Evolutionary conservation across 2,329 filamentous ascomycete species (phyloP).

Genomic region (Fusarium longipes): DNA sequence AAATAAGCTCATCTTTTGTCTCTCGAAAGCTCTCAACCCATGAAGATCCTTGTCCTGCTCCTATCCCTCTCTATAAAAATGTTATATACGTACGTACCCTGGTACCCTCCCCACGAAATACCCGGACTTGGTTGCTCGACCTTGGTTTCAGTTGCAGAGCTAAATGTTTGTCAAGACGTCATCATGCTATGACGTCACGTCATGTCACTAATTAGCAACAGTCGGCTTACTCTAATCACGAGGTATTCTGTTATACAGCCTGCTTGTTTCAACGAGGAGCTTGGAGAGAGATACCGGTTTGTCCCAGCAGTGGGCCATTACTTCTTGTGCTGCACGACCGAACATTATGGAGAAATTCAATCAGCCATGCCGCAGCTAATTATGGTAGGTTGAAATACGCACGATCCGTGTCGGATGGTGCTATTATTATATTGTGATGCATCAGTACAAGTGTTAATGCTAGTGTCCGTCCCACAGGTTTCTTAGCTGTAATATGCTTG

Average conservation of each 20-base stretch:
- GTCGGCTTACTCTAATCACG: not conserved
- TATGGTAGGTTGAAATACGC: not conserved
- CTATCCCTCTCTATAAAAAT: constrained; percentile 9
- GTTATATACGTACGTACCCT: not conserved
- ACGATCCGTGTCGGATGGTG: not conserved
- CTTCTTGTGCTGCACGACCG: not conserved
- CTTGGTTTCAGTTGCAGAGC: constrained; percentile 12
- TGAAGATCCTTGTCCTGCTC: constrained; percentile 9
- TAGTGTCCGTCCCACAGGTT: not conserved
- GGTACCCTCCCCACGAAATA: not conserved
- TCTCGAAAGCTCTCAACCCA: not conserved
- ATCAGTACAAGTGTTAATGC: not conserved
- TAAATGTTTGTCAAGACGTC: constrained; percentile 14
- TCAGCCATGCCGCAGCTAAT: not conserved
- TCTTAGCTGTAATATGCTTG: not conserved
- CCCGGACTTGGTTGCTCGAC: not conserved
- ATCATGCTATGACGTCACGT: constrained; percentile 29
- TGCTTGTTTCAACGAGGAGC: not conserved
- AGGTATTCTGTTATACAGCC: not conserved
- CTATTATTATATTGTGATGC: constrained; percentile 6
- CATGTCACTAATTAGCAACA: not conserved
- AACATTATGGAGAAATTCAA: not conserved
- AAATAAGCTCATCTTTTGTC: not conserved
- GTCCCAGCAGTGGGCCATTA: not conserved
- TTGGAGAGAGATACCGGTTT: not conserved